Conservation (phyloP, 768 basidiomycete genomes). For the Chiua virens region DNA sequence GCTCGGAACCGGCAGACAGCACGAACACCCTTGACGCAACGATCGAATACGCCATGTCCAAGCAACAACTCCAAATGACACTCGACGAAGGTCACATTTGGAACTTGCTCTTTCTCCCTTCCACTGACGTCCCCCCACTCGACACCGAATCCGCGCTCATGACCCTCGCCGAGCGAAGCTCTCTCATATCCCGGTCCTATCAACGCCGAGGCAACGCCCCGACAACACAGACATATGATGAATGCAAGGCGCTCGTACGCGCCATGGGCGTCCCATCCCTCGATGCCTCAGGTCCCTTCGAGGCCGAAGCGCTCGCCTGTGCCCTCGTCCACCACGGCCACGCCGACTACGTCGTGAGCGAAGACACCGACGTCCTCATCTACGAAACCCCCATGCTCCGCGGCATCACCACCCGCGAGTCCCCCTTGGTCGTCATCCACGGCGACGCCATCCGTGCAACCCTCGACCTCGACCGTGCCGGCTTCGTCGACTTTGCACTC, state of each 20-base stretch:
- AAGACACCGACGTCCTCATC: slow-evolving; percentile 85
- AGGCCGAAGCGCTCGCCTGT: slow-evolving; percentile 86
- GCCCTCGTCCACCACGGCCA: slow-evolving; percentile 70
- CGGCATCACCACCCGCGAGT: slow-evolving; percentile 61
- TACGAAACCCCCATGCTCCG: slow-evolving; percentile 83
- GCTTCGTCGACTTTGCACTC: slow-evolving; percentile 83
- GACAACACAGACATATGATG: slow-evolving; percentile 61
- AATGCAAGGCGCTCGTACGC: slow-evolving; percentile 64
- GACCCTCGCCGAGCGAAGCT: slow-evolving; percentile 51
- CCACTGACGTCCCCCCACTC: slow-evolving; percentile 9
- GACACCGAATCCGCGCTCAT: slow-evolving; percentile 26
- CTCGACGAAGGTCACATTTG: slow-evolving; percentile 63
- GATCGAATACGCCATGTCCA: slow-evolving; percentile 55
- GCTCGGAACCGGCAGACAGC: neutral
- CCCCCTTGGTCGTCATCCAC: slow-evolving; percentile 62
- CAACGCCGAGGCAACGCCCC: slow-evolving; percentile 62
- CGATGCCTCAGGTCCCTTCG: slow-evolving; percentile 64
- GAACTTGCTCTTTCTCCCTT: slow-evolving; percentile 38
- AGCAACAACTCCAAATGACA: slow-evolving; percentile 58
- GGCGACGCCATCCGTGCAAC: slow-evolving; percentile 59
- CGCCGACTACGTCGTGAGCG: slow-evolving; percentile 88
- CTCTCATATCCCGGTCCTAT: slow-evolving; percentile 62
- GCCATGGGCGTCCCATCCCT: slow-evolving; percentile 86
- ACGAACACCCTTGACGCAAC: slow-evolving; percentile 35
- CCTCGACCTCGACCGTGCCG: slow-evolving; percentile 53